These are phyloP conservation scores for Aspergillus awamori DNA, from an alignment of 2,329 filamentous ascomycete species.

Conservation along the genomic window DNA sequence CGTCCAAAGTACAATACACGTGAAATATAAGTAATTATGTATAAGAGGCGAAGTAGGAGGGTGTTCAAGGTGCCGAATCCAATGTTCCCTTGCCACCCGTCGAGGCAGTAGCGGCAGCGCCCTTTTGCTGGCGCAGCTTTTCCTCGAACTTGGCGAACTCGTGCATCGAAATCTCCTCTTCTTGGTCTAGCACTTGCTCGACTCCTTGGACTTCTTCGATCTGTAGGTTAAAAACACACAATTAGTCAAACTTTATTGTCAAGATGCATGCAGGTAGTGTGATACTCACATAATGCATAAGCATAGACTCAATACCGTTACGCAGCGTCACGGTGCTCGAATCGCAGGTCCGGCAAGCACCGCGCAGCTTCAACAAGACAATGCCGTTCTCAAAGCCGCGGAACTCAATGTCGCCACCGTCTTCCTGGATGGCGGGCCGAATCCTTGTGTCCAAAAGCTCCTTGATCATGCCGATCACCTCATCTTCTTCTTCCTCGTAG, in stretches of 20 bases:
- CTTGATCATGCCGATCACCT: constrained; percentile 98
- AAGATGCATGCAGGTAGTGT: constrained; percentile 8
- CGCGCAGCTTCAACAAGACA: constrained; percentile 83
- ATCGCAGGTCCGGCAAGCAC: constrained; percentile 93
- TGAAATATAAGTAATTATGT: background rate
- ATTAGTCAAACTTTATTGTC: constrained; percentile 8
- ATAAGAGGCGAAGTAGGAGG: no score
- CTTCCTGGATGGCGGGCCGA: constrained; percentile 92
- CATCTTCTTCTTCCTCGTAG: constrained; percentile 87
- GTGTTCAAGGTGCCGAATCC: constrained; percentile 48
- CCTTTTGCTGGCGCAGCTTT: constrained; percentile 66
- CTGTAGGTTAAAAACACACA: constrained; percentile 47
- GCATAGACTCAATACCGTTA: constrained; percentile 97
- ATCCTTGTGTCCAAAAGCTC: constrained; percentile 95
- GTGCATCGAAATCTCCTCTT: constrained; percentile 82
- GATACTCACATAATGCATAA: constrained; percentile 85
- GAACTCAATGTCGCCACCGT: constrained; percentile 96
- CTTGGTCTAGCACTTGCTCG: constrained; percentile 84
- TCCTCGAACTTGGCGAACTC: constrained; percentile 97
- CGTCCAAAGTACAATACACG: constrained; percentile 5
- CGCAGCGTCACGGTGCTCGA: constrained; percentile 95
- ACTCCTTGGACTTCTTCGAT: constrained; percentile 96
- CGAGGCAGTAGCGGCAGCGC: constrained; percentile 52
- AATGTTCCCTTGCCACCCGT: constrained; percentile 56
- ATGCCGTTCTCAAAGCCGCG: constrained; percentile 83